These are phyloP conservation scores for Scheffersomyces illinoinensis DNA, from an alignment of 1,139 yeast species.

Conservation along the genomic window DNA sequence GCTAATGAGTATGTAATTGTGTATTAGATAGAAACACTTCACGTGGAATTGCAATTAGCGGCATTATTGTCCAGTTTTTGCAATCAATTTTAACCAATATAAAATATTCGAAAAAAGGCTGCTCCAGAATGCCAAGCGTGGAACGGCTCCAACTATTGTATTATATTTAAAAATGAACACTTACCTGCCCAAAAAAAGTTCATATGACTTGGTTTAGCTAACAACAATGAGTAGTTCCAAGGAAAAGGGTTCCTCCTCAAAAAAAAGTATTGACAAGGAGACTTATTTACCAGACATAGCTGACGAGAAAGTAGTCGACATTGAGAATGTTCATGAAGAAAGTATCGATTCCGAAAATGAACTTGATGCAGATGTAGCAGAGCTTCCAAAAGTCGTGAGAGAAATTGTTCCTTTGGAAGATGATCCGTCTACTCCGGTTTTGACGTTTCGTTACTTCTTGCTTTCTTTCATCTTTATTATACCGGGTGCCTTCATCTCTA, in stretches of 20 bases:
- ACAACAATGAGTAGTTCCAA: constrained; percentile 6
- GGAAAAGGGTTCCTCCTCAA: constrained; percentile 27
- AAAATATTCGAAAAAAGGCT: neutral
- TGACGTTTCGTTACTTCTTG: constrained; percentile 17
- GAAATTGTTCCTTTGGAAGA: constrained; percentile 19
- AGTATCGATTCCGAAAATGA: constrained; percentile 1
- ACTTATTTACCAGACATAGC: constrained; percentile 1
- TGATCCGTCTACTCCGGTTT: constrained; percentile 16
- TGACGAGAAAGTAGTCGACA: neutral
- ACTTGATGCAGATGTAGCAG: constrained; percentile 8
- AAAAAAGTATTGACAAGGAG: constrained; percentile 18
- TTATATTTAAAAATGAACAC: neutral
- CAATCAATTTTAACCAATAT: neutral
- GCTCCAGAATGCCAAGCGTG: neutral
- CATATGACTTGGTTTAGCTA: neutral
- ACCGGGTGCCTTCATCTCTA: constrained; percentile 23
- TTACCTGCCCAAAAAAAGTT: neutral
- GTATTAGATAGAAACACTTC: neutral
- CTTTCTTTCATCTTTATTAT: constrained; percentile 17
- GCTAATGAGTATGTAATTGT: neutral
- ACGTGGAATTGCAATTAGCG: neutral
- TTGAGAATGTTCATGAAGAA: neutral
- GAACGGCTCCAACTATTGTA: neutral
- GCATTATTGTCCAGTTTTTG: neutral
- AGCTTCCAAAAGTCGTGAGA: constrained; percentile 14